Evolutionary conservation across 345 rosid genomes (phyloP), one percentile per base, ranked within the genome.

Genomic region (Linum trigynum): DNA sequence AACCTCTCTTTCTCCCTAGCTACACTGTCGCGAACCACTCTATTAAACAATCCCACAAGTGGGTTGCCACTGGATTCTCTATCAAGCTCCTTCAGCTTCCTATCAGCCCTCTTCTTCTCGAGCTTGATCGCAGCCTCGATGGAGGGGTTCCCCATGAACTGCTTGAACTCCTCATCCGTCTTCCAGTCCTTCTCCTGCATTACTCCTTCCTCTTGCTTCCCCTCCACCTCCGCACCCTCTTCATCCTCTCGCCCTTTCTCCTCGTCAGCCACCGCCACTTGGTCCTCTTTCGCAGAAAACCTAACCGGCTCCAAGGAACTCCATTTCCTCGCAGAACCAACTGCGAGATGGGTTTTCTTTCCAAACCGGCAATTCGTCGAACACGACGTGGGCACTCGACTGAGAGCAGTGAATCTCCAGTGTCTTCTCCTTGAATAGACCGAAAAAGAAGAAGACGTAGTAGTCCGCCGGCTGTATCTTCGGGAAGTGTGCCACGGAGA

Each of bases 81-180:
- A 62, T 83, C 91, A 41, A 92, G 84, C 70, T 92, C 92, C 76
- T 84, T 89, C 14, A 92, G 88, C 84, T 83, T 87, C 75, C 91
- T 81, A 60, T 89, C 97, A 16, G 95, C 91, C 77, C 96, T 83
- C 74, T 89, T 87, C 86, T 92, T 92, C 80, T 92, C 98, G 70
- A 92, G 86, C 88, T 89, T 92, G 38, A 92, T 87, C 0, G 96
- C 97, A 0, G 98, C 98, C 78, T 92, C 98, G 1, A 89, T 87
- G 3, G 98, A 87, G 66, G 98, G 98, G 66, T 82, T 92, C 3
- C 98, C 95, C 98, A 92, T 92, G 69, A 92, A 86, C 67, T 77
- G 84, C 87, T 92, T 92, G 81, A 92, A 92, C 79, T 89, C 98
- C 68, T 92, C 97, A 69, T 89, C 96, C 0, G 81, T 80, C 64